These are phyloP conservation scores for Aphanomyces stellatus DNA, from an alignment of 352 stramenopile species.

Conservation along the genomic window DNA sequence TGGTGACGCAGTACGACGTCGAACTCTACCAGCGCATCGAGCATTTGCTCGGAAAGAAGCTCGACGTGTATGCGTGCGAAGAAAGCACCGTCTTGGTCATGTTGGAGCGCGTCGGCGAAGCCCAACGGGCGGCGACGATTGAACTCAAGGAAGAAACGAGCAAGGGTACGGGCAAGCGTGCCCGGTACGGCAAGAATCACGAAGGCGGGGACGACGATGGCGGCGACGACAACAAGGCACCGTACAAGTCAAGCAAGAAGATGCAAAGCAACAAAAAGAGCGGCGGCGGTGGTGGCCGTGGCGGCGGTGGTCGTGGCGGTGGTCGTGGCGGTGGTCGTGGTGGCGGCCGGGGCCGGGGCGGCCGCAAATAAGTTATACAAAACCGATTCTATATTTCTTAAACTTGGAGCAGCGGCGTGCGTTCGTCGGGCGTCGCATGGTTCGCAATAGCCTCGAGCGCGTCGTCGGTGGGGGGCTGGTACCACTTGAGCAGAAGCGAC, in stretches of 20 bases:
- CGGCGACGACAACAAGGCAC: slow-evolving; percentile 35
- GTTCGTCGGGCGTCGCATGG: neutral
- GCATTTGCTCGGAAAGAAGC: slow-evolving; percentile 78
- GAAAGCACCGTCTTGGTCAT: slow-evolving; percentile 96
- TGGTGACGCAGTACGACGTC: slow-evolving; percentile 99
- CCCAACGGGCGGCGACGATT: slow-evolving; percentile 91
- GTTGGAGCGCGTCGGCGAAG: slow-evolving; percentile 95
- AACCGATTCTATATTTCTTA: neutral
- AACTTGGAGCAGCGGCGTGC: neutral
- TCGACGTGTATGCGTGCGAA: slow-evolving; percentile 74
- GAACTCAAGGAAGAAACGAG: slow-evolving; percentile 78
- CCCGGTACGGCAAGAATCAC: slow-evolving; percentile 43
- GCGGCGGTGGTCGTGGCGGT: too few relatives aligned
- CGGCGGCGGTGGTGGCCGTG: slow-evolving; percentile 15
- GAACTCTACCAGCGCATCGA: slow-evolving; percentile 98
- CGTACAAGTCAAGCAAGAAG: slow-evolving; percentile 75
- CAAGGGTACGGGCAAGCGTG: slow-evolving; percentile 50
- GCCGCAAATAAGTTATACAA: neutral
- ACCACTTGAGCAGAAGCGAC: slow-evolving; percentile 90
- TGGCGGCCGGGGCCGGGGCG: too few relatives aligned
- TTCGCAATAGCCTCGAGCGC: neutral
- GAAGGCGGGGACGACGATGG: slow-evolving; percentile 25
- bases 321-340: too few relatives aligned
- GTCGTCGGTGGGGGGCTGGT: slow-evolving; percentile 49
- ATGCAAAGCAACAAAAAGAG: slow-evolving; percentile 23